A percentile compares a stretch with the other conserved stretches of the same genome.
phyloP scores from a whole-genome alignment of 106 monocot genomes.

The Gastrodia elata region DNA sequence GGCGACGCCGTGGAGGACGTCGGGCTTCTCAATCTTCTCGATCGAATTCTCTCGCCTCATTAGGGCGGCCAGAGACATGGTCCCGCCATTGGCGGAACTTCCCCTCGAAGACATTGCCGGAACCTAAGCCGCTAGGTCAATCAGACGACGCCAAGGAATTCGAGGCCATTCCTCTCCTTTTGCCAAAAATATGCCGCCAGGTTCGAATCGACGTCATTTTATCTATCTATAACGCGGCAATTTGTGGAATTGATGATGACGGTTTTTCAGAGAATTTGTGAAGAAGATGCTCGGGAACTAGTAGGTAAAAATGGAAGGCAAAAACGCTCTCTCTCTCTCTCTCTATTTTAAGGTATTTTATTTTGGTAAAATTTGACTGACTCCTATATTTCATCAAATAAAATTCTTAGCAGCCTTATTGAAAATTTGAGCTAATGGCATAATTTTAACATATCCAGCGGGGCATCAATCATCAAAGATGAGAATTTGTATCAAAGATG shows the following conservation, averaged over 20 bases:
- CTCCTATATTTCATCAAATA: no score
- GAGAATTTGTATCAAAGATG: no score
- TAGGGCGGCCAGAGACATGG: constrained; percentile 70
- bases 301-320: background rate
- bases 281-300: background rate
- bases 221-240: constrained; percentile 7
- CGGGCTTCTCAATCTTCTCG: constrained; percentile 76
- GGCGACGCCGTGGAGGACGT: constrained; percentile 63
- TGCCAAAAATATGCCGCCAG: background rate
- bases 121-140: background rate
- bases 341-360: no score
- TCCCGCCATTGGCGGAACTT: constrained; percentile 8
- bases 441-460: no score
- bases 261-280: background rate
- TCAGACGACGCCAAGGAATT: background rate
- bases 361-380: no score
- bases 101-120: constrained; percentile 9
- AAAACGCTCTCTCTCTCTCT: background rate
- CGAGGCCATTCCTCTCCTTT: background rate
- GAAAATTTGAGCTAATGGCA: no score
- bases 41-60: constrained; percentile 59
- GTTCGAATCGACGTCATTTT: background rate
- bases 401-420: no score
- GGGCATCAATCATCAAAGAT: no score
- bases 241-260: constrained; percentile 1